A percentile compares a stretch with the other conserved stretches of the same genome.
Evolutionary conservation across 495 filamentous ascomycete genomes (phyloP).

Genomic region (Xylaria curta): DNA sequence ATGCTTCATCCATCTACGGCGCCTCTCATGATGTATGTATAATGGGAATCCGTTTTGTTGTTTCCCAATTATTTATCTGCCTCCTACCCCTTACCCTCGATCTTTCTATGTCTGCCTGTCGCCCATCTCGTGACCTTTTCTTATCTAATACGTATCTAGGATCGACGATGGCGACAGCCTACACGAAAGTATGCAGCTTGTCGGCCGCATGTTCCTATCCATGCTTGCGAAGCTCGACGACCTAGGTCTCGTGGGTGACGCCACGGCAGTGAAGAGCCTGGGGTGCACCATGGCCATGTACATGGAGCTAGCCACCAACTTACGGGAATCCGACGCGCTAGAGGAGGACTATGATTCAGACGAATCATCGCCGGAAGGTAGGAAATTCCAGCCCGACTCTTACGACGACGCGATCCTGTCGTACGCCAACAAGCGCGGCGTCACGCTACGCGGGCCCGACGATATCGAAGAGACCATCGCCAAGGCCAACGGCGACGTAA

Average conservation of each 20-base stretch:
- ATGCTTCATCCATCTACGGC: constrained; percentile 22
- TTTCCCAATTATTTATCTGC: not conserved
- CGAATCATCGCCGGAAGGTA: too few relatives aligned
- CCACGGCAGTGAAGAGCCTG: constrained; percentile 40
- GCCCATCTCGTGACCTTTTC: too few relatives aligned
- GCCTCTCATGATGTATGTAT: too few relatives aligned
- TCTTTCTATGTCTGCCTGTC: not conserved
- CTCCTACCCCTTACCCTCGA: not conserved
- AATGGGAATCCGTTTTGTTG: not conserved
- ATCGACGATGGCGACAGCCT: constrained; percentile 39
- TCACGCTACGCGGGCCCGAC: constrained; percentile 37
- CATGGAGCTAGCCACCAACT: constrained; percentile 26
- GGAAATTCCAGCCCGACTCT: constrained; percentile 28
- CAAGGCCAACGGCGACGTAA: constrained; percentile 27
- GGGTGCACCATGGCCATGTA: constrained; percentile 46
- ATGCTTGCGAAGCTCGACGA: constrained; percentile 46
- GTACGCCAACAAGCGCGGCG: constrained; percentile 38
- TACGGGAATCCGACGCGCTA: constrained; percentile 19
- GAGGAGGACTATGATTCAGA: not conserved
- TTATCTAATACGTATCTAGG: constrained; percentile 21
- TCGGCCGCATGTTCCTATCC: constrained; percentile 45
- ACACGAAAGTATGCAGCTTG: constrained; percentile 30
- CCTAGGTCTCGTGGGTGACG: constrained; percentile 33
- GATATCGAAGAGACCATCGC: constrained; percentile 36
- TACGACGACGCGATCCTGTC: constrained; percentile 38